Base-by-base conservation (phyloP, 495 filamentous ascomycete species). In the Aspergillus taichungensis region DNA sequence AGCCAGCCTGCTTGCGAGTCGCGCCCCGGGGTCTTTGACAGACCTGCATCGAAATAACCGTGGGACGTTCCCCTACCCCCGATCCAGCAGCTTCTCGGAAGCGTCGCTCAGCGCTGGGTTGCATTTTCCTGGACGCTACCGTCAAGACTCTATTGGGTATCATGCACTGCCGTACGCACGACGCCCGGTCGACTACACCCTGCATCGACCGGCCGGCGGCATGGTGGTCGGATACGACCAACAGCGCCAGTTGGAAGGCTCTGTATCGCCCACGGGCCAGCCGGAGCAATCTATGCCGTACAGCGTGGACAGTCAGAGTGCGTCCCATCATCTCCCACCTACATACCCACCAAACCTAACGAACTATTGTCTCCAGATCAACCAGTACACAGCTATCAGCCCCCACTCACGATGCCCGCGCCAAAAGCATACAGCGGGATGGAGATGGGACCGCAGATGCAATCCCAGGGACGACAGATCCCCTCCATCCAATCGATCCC, bases 61-160 rank as follows among this genome's bases (percentile, higher is more conserved):
- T n/a, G 53, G 43, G 43, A 55, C 62, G 12, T 68, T 62, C 36
- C 58, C 64, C 12, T 60, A 65, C 35, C 52, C 61, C 18, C 52
- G 70, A 37, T 72, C 70, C 2, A 71, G 63, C 49, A 73, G 70
- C 34, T 50, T 72, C 30, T 73, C 70, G 0, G 66, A 70, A 43
- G 44, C 62, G 3, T 63, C 67, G 1, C 67, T 56, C 37, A 59
- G 63, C 35, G 47, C 55, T 10, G 55, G 62, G n/a, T 50, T 68
- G 43, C 64, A 60, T 32, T 47, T 63, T 13, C 64, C 56, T 6
- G 57, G 52, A 18, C 61, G 61, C 13, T 69, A 52, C 31, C 51
- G 62, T 12, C 55, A 59, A 8, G 61, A 61, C 30, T 37, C 51
- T 9, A 37, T 63, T 8, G 47, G 43, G 34, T 65, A 58, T 36